Evolutionary conservation across 2,329 filamentous ascomycete species (phyloP).

Genomic region (Beauveria scarabaeidicola): DNA sequence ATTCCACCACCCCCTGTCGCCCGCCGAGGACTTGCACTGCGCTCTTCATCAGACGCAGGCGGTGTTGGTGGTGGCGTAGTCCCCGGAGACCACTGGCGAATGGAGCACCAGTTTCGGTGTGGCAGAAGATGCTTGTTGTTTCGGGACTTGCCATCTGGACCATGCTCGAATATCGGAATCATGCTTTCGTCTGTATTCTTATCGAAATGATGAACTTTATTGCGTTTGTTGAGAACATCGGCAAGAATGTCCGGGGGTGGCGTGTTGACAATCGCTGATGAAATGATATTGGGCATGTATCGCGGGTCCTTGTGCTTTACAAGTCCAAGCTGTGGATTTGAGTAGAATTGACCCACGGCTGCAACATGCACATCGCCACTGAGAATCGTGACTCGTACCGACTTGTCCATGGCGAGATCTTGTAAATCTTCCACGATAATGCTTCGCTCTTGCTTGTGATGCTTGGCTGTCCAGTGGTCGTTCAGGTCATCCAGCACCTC

Average conservation of each 20-base stretch:
- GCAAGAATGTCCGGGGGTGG: conserved; percentile 82
- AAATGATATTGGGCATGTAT: conserved; percentile 95
- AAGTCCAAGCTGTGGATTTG: conserved; percentile 69
- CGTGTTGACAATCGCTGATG: conserved; percentile 87
- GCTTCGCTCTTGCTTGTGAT: conserved; percentile 83
- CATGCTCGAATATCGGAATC: conserved; percentile 85
- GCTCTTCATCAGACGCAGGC: conserved; percentile 38
- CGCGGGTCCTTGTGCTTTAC: conserved; percentile 86
- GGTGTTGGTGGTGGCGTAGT: conserved; percentile 65
- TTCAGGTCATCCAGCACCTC: conserved; percentile 89
- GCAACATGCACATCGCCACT: conserved; percentile 91
- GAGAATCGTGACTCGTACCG: conserved; percentile 81
- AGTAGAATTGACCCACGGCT: conserved; percentile 90
- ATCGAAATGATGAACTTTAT: conserved; percentile 68
- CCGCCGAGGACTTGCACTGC: conserved; percentile 30
- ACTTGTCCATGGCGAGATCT: conserved; percentile 86
- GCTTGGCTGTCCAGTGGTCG: conserved; percentile 95
- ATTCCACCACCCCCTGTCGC: conserved; percentile 29
- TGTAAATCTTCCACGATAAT: conserved; percentile 86
- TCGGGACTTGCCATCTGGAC: conserved; percentile 78
- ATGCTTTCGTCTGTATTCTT: conserved; percentile 84
- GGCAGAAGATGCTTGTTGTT: conserved; percentile 89
- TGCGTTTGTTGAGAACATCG: conserved; percentile 87
- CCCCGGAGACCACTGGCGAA: conserved; percentile 74
- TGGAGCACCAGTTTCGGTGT: conserved; percentile 91